Evolutionary conservation across 495 filamentous ascomycete genomes (phyloP).

Genomic region (Aspergillus carlsbadensis): DNA sequence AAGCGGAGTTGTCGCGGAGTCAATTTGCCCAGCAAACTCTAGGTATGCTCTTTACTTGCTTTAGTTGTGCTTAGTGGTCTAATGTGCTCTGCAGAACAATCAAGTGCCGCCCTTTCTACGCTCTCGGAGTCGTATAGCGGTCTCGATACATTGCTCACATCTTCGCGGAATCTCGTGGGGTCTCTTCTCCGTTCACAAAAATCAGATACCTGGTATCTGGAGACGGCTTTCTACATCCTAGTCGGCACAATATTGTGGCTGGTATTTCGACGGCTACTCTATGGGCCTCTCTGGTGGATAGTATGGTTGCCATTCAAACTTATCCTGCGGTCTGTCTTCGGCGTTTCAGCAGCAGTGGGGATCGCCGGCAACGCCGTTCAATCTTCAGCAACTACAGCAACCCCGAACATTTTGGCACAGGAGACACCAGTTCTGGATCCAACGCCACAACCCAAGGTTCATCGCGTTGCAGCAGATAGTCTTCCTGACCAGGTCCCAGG

Average conservation of each 20-base stretch:
- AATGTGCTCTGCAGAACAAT: slow-evolving; percentile 50
- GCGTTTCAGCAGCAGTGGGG: slow-evolving; percentile 39
- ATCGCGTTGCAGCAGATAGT: slow-evolving; percentile 17
- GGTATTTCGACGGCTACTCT: slow-evolving; percentile 76
- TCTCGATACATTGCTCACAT: slow-evolving; percentile 72
- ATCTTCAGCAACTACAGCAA: slow-evolving; percentile 22
- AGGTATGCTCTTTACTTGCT: slow-evolving; percentile 27
- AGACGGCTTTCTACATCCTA: slow-evolving; percentile 81
- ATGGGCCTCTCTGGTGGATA: slow-evolving; percentile 88
- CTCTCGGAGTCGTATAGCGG: slow-evolving; percentile 76
- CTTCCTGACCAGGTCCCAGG: slow-evolving; percentile 28
- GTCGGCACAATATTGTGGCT: slow-evolving; percentile 78
- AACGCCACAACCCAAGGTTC: slow-evolving; percentile 19
- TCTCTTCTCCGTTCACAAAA: slow-evolving; percentile 84
- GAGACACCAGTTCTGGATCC: slow-evolving; percentile 17
- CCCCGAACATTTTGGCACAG: slow-evolving; percentile 1
- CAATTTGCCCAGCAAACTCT: slow-evolving; percentile 88
- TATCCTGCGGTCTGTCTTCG: slow-evolving; percentile 49
- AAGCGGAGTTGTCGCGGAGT: slow-evolving; percentile 75
- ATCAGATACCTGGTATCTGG: slow-evolving; percentile 95
- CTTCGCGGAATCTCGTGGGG: slow-evolving; percentile 69
- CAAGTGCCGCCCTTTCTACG: slow-evolving; percentile 74
- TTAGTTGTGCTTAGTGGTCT: slow-evolving; percentile 1
- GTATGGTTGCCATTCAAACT: slow-evolving; percentile 75
- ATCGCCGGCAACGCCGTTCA: slow-evolving; percentile 33